Percentiles rank a stretch among this genome's conserved stretches.
Conservation (phyloP, 2,329 filamentous ascomycete genomes). For the Fusarium hostae region DNA sequence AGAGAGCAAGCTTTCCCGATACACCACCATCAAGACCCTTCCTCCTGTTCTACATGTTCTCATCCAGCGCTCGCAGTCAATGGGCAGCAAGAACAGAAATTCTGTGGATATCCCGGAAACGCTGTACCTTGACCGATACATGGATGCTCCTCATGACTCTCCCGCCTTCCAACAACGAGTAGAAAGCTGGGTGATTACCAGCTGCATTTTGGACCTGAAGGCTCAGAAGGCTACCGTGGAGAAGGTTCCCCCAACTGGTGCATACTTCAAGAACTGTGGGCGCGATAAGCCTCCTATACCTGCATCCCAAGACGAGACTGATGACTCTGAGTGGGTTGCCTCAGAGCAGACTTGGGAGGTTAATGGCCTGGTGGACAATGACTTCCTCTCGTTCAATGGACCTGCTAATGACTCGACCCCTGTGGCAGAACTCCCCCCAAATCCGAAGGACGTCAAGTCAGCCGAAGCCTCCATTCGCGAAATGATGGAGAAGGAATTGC, state of each 20-base stretch:
- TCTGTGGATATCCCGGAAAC: conserved; percentile 81
- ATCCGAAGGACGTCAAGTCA: conserved; percentile 28
- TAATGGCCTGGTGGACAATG: conserved; percentile 52
- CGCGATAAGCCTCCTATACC: neutral
- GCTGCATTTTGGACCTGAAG: conserved; percentile 67
- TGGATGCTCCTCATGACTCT: conserved; percentile 72
- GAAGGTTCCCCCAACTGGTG: conserved; percentile 44
- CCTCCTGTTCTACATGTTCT: conserved; percentile 90
- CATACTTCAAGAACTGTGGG: conserved; percentile 43
- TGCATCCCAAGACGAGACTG: neutral
- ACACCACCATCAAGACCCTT: conserved; percentile 77
- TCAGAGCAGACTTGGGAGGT: conserved; percentile 51
- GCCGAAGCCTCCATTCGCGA: conserved; percentile 52
- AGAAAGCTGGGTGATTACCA: conserved; percentile 79
- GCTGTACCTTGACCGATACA: conserved; percentile 89
- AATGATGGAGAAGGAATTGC: conserved; percentile 57
- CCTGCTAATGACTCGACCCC: neutral
- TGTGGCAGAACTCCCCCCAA: neutral
- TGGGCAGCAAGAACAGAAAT: conserved; percentile 79
- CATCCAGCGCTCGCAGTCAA: conserved; percentile 83
- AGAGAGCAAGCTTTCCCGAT: conserved; percentile 69
- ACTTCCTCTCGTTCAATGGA: conserved; percentile 47
- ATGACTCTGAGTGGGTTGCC: neutral
- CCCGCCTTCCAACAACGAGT: conserved; percentile 72
- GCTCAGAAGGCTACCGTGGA: conserved; percentile 45